Base-by-base conservation (phyloP, 805 yeast species). In the Osmozyma mogii region DNA sequence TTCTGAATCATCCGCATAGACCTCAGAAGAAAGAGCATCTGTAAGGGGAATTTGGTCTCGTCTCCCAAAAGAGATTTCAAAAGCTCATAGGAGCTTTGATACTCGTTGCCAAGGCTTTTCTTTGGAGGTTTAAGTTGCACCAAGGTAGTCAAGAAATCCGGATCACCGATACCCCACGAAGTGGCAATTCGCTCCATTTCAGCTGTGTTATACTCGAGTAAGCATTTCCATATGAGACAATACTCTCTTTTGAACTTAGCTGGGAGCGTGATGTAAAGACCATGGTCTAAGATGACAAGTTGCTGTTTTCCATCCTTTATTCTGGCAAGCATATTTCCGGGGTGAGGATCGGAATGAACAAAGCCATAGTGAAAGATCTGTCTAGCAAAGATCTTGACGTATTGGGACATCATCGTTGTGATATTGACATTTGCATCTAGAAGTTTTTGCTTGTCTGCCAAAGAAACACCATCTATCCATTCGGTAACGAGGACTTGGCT, bases 261-360 rank as follows among this genome's bases (percentile, higher is more conserved):
- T 2, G 64, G 53, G 35, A 79, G 65, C 13, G 61, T 53, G 13
- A 80, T 71, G 43, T 79, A 82, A 15, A 83, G 56, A 0, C 94
- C 94, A 48, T 81, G 89, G 48, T 82, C 94, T 25, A 82, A 52
- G 28, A 82, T 58, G 17, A 83, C 85, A 21, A 80, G 54, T 44
- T 80, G 74, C 43, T 71, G 80, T 21, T 50, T 47, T 2, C 58
- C 57, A 4, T 28, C 22, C 9, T 56, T 49, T 17, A 49, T 43
- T 22, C 87, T 56, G 4, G 76, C 72, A 32, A 83, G 47, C 40
- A 83, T 52, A 48, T 82, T 83, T 5, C 94, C 94, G 1, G 92
- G 92, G 44, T 82, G 94, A 9, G 89, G 84, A 46, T 79, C 88
- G 30, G 83, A 71, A 47, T 79, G 87, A 11, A 79, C 74, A 18